Conservation (phyloP, 2,329 filamentous ascomycete species). For the Diaporthe velutina region DNA sequence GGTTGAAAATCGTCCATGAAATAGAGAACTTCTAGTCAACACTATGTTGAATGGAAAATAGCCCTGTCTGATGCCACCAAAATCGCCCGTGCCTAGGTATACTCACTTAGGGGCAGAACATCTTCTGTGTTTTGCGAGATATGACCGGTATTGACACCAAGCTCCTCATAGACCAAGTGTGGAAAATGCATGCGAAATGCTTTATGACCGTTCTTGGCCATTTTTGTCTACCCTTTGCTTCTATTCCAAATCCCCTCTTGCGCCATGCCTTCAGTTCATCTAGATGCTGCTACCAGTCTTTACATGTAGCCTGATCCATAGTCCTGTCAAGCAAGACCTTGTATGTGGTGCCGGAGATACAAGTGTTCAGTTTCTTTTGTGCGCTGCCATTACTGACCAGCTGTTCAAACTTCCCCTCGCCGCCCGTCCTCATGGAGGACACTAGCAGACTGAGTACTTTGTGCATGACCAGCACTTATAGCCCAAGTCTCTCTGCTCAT, state of each 20-base stretch:
- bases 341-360: not conserved
- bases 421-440: not conserved
- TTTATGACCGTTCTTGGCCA: not conserved
- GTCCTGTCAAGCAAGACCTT: not conserved
- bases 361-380: not conserved
- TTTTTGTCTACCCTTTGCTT: constrained; percentile 33
- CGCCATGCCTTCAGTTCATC: constrained; percentile 16
- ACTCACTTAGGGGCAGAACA: not conserved
- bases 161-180: not conserved
- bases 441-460: no score
- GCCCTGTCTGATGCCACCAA: not conserved
- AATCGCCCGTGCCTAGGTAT: not conserved
- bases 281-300: not conserved
- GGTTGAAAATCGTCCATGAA: not conserved
- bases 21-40: not conserved
- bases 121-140: no score
- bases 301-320: not conserved
- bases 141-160: not conserved
- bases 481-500: not conserved
- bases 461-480: not conserved
- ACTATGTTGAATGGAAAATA: not conserved
- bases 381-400: not conserved
- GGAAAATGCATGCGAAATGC: not conserved
- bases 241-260: constrained; percentile 4
- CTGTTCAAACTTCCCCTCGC: not conserved